A percentile compares a stretch with the other conserved stretches of the same genome.
Conservation (phyloP, 2,329 filamentous ascomycete species). For the Didymosphaeria variabile region DNA sequence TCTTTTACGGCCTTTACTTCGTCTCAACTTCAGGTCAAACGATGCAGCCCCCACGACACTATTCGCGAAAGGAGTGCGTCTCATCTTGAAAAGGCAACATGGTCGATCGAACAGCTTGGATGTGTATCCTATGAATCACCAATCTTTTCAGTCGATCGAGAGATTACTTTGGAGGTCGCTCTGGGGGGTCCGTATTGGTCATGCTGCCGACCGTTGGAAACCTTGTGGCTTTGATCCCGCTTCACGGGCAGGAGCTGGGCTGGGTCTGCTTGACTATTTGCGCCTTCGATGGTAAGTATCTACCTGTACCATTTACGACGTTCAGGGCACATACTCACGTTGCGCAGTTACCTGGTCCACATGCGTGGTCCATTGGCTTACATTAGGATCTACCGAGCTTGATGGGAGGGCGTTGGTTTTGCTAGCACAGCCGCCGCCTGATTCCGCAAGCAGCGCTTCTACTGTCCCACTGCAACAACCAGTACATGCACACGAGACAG, state of each 20-base stretch:
- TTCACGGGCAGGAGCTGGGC: conserved; percentile 47
- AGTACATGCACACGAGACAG: background rate
- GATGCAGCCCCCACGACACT: conserved; percentile 22
- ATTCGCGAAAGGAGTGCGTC: conserved; percentile 27
- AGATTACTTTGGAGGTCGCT: conserved; percentile 41
- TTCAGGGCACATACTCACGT: conserved; percentile 3
- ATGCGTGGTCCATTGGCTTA: conserved; percentile 48
- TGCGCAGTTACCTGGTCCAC: conserved; percentile 48
- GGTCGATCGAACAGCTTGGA: conserved; percentile 13
- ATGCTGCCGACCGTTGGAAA: conserved; percentile 53
- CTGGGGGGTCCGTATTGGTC: conserved; percentile 46
- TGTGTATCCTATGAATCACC: conserved; percentile 27
- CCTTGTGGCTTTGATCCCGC: conserved; percentile 40
- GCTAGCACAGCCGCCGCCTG: conserved; percentile 20
- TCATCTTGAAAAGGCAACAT: conserved; percentile 16
- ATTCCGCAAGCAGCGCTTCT: conserved; percentile 16
- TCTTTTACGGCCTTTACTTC: conserved; percentile 45
- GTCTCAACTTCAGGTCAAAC: conserved; percentile 21
- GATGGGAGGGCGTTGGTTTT: conserved; percentile 23
- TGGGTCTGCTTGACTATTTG: conserved; percentile 55
- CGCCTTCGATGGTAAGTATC: conserved; percentile 49
- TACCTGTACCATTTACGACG: background rate
- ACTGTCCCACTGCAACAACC: background rate
- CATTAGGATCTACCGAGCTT: conserved; percentile 33
- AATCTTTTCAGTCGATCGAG: conserved; percentile 34